Evolutionary conservation across 306 rosid species (phyloP).

Genomic region (Lupinus albus): DNA sequence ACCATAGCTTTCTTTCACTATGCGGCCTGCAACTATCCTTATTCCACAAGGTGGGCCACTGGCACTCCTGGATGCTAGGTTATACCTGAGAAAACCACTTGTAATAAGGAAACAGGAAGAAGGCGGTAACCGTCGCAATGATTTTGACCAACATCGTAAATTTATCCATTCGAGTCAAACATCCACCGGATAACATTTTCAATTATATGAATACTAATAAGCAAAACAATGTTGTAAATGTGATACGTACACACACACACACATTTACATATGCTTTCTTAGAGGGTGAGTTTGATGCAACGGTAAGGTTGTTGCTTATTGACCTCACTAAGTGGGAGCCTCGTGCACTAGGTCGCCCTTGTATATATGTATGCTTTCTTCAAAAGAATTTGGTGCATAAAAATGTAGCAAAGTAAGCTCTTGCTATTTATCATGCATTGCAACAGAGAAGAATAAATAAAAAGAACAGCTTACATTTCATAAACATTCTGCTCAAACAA

Average conservation of each 20-base stretch:
- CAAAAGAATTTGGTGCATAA: background rate
- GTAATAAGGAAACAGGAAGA: conserved; percentile 17
- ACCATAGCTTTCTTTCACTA: conserved; percentile 91
- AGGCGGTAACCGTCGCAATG: conserved; percentile 1
- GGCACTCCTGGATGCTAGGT: conserved; percentile 70
- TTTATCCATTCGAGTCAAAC: background rate
- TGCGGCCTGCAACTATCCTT: conserved; percentile 79
- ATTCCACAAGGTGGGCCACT: conserved; percentile 75
- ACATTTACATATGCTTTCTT: no score
- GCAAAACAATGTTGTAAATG: background rate
- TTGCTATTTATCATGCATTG: conserved; percentile 16
- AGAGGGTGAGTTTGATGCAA: no score
- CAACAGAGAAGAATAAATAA: background rate
- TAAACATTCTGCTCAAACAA: conserved; percentile 89
- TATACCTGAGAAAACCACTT: conserved; percentile 61
- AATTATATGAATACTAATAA: background rate
- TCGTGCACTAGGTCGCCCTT: no score
- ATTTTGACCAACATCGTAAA: conserved; percentile 17
- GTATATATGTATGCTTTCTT: no score
- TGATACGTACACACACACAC: no score
- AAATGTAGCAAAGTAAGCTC: conserved; percentile 17
- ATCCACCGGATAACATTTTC: background rate
- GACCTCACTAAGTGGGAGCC: no score
- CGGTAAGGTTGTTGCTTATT: no score
- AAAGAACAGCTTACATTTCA: conserved; percentile 64